These are phyloP conservation scores for Rhizopogon vinicolor DNA, from an alignment of 768 basidiomycete species.

Conservation along the genomic window DNA sequence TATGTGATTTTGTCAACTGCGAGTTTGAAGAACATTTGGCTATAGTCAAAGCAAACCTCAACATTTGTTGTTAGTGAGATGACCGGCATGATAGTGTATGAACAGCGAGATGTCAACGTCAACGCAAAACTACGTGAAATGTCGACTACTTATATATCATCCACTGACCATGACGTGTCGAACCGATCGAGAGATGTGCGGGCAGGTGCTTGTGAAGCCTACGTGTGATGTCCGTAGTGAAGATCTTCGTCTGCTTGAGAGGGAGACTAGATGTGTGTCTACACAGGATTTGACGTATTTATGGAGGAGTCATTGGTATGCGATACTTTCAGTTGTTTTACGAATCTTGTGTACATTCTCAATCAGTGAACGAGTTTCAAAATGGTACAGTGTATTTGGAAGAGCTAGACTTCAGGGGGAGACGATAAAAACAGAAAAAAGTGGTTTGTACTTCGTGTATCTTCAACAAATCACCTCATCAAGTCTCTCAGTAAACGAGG, in stretches of 20 bases:
- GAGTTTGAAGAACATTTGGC: neutral
- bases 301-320: too few species aligned
- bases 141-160: too few species aligned
- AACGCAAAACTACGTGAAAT: too few species aligned
- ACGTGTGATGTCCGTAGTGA: too few species aligned
- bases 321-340: neutral
- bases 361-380: neutral
- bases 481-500: slow-evolving; percentile 9
- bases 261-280: too few species aligned
- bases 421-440: neutral
- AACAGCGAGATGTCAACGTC: too few species aligned
- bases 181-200: too few species aligned
- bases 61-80: slow-evolving; percentile 37
- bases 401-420: neutral
- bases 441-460: neutral
- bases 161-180: too few species aligned
- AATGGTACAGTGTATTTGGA: neutral
- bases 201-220: too few species aligned
- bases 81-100: slow-evolving; percentile 27
- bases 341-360: neutral
- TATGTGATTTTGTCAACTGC: neutral
- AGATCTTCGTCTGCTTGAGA: too few species aligned
- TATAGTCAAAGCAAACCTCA: slow-evolving; percentile 14
- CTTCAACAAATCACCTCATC: neutral
- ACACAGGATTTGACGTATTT: too few species aligned